Percentiles rank a stretch among this genome's conserved stretches.
Conservation (phyloP, 805 yeast species). For the Ogataea populi-albae region DNA sequence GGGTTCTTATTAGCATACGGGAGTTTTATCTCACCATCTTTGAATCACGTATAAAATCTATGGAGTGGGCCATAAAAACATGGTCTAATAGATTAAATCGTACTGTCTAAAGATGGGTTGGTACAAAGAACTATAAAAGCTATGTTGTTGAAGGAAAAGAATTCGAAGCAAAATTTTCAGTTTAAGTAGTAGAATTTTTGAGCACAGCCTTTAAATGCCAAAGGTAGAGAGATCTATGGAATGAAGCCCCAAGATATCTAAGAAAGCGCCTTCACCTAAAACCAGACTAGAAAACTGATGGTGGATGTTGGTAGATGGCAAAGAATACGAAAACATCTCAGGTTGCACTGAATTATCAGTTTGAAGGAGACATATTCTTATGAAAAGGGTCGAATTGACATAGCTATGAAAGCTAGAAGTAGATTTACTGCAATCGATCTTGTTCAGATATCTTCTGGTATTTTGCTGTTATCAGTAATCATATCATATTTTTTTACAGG, state of each 20-base stretch:
- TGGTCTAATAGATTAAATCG: conserved; percentile 23
- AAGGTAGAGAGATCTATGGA: no score
- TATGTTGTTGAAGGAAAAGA: no score
- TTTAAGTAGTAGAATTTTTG: conserved; percentile 2
- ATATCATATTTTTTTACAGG: conserved; percentile 60
- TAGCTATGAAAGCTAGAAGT: conserved; percentile 2
- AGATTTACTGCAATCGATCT: conserved; percentile 2
- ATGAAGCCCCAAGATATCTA: no score
- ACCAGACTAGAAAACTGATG: no score
- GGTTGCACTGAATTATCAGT: no score
- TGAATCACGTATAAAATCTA: conserved; percentile 33
- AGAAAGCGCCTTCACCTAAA: no score
- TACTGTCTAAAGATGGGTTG: conserved; percentile 38
- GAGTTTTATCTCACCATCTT: conserved; percentile 30
- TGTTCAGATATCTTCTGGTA: conserved; percentile 43
- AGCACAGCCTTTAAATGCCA: no score
- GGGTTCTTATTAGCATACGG: conserved; percentile 34
- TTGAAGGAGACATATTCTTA: not conserved
- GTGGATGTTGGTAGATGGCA: no score
- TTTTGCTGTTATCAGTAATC: conserved; percentile 43
- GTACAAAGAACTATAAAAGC: conserved; percentile 22
- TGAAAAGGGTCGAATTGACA: not conserved
- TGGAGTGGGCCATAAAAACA: conserved; percentile 19
- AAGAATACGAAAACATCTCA: no score
- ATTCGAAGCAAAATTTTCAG: conserved; percentile 13